Conservation (phyloP, 2,329 filamentous ascomycete genomes). For the Scedosporium dehoogii region DNA sequence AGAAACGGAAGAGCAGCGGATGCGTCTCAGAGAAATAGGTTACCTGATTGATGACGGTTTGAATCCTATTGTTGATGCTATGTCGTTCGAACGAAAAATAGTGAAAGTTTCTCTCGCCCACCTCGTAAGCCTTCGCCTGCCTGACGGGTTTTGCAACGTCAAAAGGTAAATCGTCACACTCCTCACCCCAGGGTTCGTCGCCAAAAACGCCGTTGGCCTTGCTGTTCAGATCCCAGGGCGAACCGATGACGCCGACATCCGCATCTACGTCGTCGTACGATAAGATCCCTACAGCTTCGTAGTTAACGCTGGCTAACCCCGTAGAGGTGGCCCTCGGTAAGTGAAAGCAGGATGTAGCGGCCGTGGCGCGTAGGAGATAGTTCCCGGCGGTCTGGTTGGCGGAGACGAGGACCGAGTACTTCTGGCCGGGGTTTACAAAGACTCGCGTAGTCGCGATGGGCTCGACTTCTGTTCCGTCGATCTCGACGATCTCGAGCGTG, state of each 20-base stretch:
- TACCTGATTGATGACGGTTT: constrained; percentile 9
- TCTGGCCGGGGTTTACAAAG: constrained; percentile 28
- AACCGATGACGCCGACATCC: constrained; percentile 7
- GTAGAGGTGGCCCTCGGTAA: not conserved
- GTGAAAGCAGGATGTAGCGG: constrained; percentile 6
- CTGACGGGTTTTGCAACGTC: constrained; percentile 12
- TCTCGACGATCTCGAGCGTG: constrained; percentile 25
- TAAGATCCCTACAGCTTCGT: constrained; percentile 10
- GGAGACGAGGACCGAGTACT: constrained; percentile 24
- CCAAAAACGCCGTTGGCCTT: constrained; percentile 1
- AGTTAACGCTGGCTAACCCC: constrained; percentile 7
- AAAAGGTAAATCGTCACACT: constrained; percentile 13
- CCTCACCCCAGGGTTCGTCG: not conserved
- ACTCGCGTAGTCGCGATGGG: constrained; percentile 22
- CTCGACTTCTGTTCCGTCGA: constrained; percentile 28
- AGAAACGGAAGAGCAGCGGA: not conserved
- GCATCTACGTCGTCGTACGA: constrained; percentile 12
- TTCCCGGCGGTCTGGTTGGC: constrained; percentile 16
- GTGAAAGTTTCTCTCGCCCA: constrained; percentile 10
- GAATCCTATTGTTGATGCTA: not conserved
- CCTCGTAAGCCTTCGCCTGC: constrained; percentile 11
- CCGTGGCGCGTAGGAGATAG: constrained; percentile 13
- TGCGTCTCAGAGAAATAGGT: not conserved
- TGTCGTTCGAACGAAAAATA: constrained; percentile 5
- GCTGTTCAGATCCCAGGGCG: constrained; percentile 9